A percentile compares a stretch with the other conserved stretches of the same genome.
Evolutionary conservation across 345 rosid species (phyloP).

Genomic region (Arabis hirsuta): DNA sequence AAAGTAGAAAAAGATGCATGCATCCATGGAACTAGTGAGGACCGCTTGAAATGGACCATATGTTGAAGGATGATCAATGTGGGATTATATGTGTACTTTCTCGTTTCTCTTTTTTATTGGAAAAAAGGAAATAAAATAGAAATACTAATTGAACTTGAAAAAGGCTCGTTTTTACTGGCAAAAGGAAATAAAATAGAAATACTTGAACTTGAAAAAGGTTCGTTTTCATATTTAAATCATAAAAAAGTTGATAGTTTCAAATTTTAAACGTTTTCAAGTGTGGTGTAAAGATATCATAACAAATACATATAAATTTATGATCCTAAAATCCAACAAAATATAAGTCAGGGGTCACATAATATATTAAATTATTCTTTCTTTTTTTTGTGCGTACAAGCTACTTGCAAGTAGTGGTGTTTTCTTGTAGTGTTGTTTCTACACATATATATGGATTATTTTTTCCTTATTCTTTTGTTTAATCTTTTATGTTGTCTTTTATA

Average conservation of each 20-base stretch:
- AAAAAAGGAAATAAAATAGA: background rate
- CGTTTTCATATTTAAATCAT: background rate
- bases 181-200: background rate
- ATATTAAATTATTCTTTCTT: background rate
- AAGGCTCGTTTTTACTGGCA: too few species aligned
- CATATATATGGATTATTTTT: background rate
- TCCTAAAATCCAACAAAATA: slow-evolving; percentile 10
- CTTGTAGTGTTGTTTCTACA: background rate
- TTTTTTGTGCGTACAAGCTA: background rate
- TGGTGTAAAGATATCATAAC: background rate
- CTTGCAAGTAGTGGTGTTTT: background rate
- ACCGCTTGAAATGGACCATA: slow-evolving; percentile 34
- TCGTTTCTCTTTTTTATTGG: background rate
- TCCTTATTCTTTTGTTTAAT: background rate
- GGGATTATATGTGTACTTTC: slow-evolving; percentile 21
- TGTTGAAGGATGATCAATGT: slow-evolving; percentile 9
- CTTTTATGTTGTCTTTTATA: background rate
- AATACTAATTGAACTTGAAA: background rate
- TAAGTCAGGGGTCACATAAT: slow-evolving; percentile 14
- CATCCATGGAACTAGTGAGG: background rate
- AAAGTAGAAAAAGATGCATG: background rate
- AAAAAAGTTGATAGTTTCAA: background rate
- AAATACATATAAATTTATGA: background rate
- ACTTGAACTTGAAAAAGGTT: background rate
- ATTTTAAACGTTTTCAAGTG: background rate